Conservation (phyloP, 2,329 filamentous ascomycete genomes). For the Cladosporium sphaerospermum region DNA sequence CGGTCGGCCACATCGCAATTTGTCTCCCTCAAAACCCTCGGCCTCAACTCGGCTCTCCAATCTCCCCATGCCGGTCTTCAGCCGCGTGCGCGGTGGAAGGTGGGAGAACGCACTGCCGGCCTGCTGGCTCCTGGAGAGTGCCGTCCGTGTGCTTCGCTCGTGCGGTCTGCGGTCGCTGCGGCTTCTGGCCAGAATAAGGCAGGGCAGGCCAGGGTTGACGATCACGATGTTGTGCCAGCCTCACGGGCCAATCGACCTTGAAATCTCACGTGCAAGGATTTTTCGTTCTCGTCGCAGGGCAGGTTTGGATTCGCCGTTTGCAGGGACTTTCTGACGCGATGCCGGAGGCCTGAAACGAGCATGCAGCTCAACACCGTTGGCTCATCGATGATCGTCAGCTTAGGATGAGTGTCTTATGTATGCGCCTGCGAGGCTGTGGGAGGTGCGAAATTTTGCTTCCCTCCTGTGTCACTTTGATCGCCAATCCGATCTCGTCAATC, state of each 20-base stretch:
- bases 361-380: neutral
- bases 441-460: neutral
- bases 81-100: neutral
- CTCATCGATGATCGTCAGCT: neutral
- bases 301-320: neutral
- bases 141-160: neutral
- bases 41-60: conserved; percentile 7
- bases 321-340: neutral
- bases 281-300: neutral
- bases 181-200: neutral
- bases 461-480: too few relatives aligned
- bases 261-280: neutral
- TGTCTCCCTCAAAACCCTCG: neutral
- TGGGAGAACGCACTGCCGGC: neutral
- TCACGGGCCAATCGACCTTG: neutral
- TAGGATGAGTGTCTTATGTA: neutral
- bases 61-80: neutral
- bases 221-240: conserved; percentile 7
- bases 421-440: neutral
- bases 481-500: too few relatives aligned
- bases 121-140: neutral
- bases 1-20: conserved; percentile 1
- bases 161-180: neutral
- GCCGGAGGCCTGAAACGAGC: neutral
- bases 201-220: neutral